phyloP scores from a whole-genome alignment of 306 rosid species.

The Erythrophleum fordii region DNA sequence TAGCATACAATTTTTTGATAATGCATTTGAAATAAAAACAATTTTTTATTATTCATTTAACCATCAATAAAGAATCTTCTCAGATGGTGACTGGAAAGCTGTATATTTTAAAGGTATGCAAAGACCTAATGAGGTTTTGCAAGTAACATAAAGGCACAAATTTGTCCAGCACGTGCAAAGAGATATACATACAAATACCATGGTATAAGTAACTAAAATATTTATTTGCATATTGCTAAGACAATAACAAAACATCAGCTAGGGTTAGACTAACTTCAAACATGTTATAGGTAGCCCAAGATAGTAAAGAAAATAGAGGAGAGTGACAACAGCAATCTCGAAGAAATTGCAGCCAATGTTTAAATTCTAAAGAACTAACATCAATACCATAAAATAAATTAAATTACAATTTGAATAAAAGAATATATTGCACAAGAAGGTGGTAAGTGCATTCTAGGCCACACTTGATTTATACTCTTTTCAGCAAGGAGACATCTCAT shows the following conservation, averaged over 20 bases:
- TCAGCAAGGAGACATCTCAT: neutral
- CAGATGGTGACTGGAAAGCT: neutral
- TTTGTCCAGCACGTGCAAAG: neutral
- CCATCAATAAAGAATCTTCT: neutral
- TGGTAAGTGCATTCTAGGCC: neutral
- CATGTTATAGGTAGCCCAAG: neutral
- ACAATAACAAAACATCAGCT: neutral
- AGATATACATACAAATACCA: neutral
- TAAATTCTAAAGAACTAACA: neutral
- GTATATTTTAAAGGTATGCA: neutral
- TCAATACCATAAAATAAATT: neutral
- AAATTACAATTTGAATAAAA: neutral
- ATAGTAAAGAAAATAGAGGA: neutral
- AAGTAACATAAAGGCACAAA: neutral
- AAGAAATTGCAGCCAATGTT: neutral
- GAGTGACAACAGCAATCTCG: neutral
- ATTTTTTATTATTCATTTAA: neutral
- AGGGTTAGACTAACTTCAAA: neutral
- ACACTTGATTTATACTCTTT: neutral
- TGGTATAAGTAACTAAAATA: neutral
- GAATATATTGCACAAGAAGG: neutral
- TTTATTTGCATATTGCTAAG: neutral
- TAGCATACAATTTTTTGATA: neutral
- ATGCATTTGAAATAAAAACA: neutral
- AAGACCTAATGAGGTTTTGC: neutral